phyloP scores from a whole-genome alignment of 2,329 filamentous ascomycete species.

The Colletotrichum kahawae region DNA sequence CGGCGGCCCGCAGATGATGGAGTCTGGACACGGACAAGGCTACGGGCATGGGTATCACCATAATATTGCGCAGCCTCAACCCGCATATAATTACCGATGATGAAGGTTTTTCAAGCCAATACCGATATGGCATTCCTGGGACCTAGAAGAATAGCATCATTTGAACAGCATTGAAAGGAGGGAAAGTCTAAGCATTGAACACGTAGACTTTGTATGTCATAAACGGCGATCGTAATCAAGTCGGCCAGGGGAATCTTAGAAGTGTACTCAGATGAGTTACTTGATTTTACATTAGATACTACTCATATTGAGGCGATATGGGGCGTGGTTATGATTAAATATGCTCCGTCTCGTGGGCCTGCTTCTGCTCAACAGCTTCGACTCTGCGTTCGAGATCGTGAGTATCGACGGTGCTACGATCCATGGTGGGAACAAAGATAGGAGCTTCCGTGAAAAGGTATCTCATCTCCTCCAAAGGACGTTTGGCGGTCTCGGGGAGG shows the following conservation, averaged over 20 bases:
- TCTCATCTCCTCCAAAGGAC: slow-evolving; percentile 73
- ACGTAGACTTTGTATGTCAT: not conserved
- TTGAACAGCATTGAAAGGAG: not conserved
- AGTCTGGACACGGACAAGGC: slow-evolving; percentile 2
- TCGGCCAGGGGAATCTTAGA: not conserved
- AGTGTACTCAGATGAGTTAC: not conserved
- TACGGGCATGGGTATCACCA: not conserved
- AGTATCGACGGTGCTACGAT: slow-evolving; percentile 42
- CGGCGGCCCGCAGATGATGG: slow-evolving; percentile 11
- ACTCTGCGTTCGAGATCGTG: slow-evolving; percentile 65
- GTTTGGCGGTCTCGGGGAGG: slow-evolving; percentile 68
- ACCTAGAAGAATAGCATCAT: not conserved
- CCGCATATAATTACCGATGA: slow-evolving; percentile 7
- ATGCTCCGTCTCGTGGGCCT: slow-evolving; percentile 11
- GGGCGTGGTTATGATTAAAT: not conserved
- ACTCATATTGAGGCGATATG: not conserved
- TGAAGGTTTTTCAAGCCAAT: not conserved
- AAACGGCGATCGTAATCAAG: not conserved
- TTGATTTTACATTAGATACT: not conserved
- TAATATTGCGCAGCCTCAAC: not conserved
- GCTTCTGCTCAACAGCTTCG: slow-evolving; percentile 61
- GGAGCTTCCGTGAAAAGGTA: slow-evolving; percentile 70
- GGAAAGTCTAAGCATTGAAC: not conserved
- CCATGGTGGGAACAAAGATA: slow-evolving; percentile 63
- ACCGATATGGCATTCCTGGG: not conserved